These are phyloP conservation scores for Hypomyces rosellus DNA, from an alignment of 2,329 filamentous ascomycete species.

Conservation along the genomic window DNA sequence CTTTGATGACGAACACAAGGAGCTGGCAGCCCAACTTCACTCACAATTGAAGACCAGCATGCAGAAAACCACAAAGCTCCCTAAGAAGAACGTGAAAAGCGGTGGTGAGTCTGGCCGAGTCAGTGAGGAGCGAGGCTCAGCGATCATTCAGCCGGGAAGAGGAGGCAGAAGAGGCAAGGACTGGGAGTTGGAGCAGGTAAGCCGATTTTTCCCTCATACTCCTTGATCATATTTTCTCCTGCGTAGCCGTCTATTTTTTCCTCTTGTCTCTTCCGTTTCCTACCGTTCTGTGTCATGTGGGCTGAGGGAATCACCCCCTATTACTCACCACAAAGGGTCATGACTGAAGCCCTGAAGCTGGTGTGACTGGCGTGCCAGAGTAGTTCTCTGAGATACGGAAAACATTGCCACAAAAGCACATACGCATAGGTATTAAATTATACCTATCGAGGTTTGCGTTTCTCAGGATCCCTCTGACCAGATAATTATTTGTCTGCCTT, in stretches of 20 bases:
- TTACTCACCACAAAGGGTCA: background rate
- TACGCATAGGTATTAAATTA: too few relatives aligned
- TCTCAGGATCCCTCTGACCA: too few relatives aligned
- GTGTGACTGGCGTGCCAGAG: background rate
- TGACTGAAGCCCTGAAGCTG: background rate
- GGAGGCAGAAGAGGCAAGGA: slow-evolving; percentile 71
- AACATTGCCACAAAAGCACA: background rate
- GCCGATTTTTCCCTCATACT: slow-evolving; percentile 18
- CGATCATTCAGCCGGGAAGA: slow-evolving; percentile 54
- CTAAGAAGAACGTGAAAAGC: slow-evolving; percentile 39
- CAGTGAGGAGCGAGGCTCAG: slow-evolving; percentile 68
- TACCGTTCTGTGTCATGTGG: background rate
- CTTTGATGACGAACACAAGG: slow-evolving; percentile 89
- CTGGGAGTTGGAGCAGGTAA: slow-evolving; percentile 76
- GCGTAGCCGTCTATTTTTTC: background rate
- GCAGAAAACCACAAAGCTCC: slow-evolving; percentile 46
- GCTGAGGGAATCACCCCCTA: too few relatives aligned
- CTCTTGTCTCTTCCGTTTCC: background rate
- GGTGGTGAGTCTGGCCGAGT: slow-evolving; percentile 52
- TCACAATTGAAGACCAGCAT: slow-evolving; percentile 60
- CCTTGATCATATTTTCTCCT: background rate
- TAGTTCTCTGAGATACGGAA: slow-evolving; percentile 1
- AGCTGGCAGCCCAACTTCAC: slow-evolving; percentile 69
- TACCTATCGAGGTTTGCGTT: too few relatives aligned
- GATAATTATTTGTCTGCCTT: too few relatives aligned